Base-by-base conservation (phyloP, 495 filamentous ascomycete species). In the Pyrenopolyporus hunteri region DNA sequence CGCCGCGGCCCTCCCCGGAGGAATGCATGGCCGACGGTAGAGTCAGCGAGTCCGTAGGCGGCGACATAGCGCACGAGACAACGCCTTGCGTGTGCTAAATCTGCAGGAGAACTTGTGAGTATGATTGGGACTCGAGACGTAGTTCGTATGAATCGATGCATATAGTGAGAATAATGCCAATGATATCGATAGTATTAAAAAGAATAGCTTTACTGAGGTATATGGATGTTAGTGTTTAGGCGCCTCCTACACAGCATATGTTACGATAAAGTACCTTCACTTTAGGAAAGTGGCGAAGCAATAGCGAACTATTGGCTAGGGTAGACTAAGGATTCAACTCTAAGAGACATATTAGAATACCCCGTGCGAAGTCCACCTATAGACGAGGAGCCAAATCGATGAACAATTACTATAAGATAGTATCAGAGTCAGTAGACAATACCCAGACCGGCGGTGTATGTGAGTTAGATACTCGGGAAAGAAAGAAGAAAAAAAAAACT, bases 1-100 rank as follows among this genome's bases (percentile, higher is more conserved):
- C 53, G 35, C 43, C 51, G 60, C 22, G 45, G 13, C 26, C 17
- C 32, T 23, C 9, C 26, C 52, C 59, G 17, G 53, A 23, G 13
- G 60, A 42, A 23, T 64, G 62, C 55, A 64, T 64, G 11, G 62
- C 62, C 43, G 62, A 55, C n/a, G 62, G 62, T 3, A 64, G 39
- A 6, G 62, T 59, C 23, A 64, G 36, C 23, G 62, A 64, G 55
- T 64, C 55, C 8, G 62, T 37, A 5, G 62, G 49, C 45, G 6
- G 62, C 29, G 62, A 51, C 62, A 64, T 64, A 3, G 22, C 13
- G 43, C 6, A 16, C 6, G 17, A 16, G 5, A 11, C 22, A 3
- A 28, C 11, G 10, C 13, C 13, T 28, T 16, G 8, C n/a, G 2
- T 8, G 20, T 14, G 39, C 9, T 0, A 23, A 25, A 4, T n/a